phyloP scores from a whole-genome alignment of 257 asterid species.

The Fraxinus anomala region DNA sequence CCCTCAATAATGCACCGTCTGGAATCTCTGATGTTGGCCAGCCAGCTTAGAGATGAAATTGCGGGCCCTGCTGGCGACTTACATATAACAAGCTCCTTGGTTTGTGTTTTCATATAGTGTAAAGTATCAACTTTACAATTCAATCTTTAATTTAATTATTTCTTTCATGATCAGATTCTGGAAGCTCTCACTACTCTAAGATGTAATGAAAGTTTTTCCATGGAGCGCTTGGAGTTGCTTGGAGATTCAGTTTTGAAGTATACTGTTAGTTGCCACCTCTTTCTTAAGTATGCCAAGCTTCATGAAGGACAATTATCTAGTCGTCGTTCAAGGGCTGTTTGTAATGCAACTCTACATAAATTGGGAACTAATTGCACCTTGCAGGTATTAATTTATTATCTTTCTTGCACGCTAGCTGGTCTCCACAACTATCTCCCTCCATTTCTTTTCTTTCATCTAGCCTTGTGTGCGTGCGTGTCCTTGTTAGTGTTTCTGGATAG shows the following conservation, averaged over 20 bases:
- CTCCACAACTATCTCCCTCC: background rate
- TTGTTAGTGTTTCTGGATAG: background rate
- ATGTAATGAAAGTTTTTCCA: slow-evolving; percentile 83
- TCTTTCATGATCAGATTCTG: slow-evolving; percentile 58
- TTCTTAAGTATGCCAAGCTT: slow-evolving; percentile 69
- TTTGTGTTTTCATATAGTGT: slow-evolving; percentile 30
- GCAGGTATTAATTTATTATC: slow-evolving; percentile 55
- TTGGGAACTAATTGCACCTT: slow-evolving; percentile 64
- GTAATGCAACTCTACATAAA: slow-evolving; percentile 71
- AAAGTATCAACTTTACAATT: slow-evolving; percentile 1
- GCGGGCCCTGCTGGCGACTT: slow-evolving; percentile 44
- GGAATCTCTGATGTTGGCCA: slow-evolving; percentile 87
- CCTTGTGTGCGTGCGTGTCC: background rate
- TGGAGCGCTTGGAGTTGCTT: slow-evolving; percentile 92
- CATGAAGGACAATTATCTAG: slow-evolving; percentile 72
- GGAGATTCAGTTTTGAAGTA: slow-evolving; percentile 93
- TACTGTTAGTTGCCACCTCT: slow-evolving; percentile 73
- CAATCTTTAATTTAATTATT: slow-evolving; percentile 21
- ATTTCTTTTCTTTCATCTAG: background rate
- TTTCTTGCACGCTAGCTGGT: background rate
- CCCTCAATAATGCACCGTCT: slow-evolving; percentile 92
- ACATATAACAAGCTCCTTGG: slow-evolving; percentile 72
- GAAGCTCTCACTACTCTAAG: slow-evolving; percentile 85
- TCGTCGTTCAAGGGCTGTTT: slow-evolving; percentile 51
- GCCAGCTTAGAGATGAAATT: slow-evolving; percentile 80